Conservation (phyloP, 2,329 filamentous ascomycete genomes). For the Pseudocercospora ulei region DNA sequence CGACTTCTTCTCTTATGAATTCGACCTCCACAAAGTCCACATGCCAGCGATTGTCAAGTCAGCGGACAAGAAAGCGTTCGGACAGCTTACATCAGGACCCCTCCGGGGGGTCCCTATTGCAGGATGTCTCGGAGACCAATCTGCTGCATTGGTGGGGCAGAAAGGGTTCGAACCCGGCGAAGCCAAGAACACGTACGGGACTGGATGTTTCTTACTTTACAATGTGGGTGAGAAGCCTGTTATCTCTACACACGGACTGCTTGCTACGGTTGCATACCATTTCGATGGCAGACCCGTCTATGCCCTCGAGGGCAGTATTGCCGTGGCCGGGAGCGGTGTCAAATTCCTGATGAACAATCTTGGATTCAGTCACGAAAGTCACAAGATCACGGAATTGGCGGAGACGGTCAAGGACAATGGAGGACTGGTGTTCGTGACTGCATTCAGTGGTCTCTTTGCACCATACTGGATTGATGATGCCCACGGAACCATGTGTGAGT, state of each 20-base stretch:
- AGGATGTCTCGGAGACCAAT: constrained; percentile 82
- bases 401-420: constrained; percentile 63
- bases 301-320: constrained; percentile 70
- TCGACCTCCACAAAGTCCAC: constrained; percentile 60
- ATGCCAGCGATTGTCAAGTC: constrained; percentile 79
- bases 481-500: constrained; percentile 69
- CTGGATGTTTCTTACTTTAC: constrained; percentile 80
- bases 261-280: constrained; percentile 81
- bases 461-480: constrained; percentile 94
- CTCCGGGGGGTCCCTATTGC: constrained; percentile 63
- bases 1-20: constrained; percentile 58
- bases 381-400: constrained; percentile 56
- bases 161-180: constrained; percentile 65
- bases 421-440: constrained; percentile 76
- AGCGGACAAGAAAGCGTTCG: constrained; percentile 63
- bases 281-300: constrained; percentile 64
- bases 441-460: constrained; percentile 82
- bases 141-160: constrained; percentile 66
- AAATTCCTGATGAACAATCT: constrained; percentile 62
- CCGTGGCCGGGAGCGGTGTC: constrained; percentile 65
- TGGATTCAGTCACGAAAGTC: constrained; percentile 53
- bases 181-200: constrained; percentile 87
- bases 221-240: constrained; percentile 79
- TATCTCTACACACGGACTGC: constrained; percentile 69
- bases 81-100: constrained; percentile 53